Base-by-base conservation (phyloP, 2,329 filamentous ascomycete genomes). In the Venturia asperata region DNA sequence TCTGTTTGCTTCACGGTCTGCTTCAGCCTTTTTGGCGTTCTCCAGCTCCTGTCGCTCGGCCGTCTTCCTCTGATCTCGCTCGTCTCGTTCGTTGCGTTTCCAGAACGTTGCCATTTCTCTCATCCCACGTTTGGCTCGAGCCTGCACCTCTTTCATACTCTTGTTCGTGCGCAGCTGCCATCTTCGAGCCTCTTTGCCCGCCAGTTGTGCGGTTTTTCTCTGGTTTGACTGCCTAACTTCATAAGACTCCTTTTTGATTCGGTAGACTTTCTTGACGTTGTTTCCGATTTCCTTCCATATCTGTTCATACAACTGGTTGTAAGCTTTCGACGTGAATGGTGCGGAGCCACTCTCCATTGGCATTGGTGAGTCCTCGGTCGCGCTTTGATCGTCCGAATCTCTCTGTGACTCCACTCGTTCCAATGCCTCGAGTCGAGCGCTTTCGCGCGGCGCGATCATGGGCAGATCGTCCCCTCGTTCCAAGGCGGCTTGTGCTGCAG, bases 21-120 rank as follows among this genome's bases (percentile, higher is more conserved):
- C 94, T 80, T 99, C 94, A 67, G 93, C 92, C 78, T 93, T 95
- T 77, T 94, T 92, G 21, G 94, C 94, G 72, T 94, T 95, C 75
- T 99, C 94, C 61, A 99, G 85, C 78, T 97, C 94, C 75, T 96
- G 92, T 75, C 89, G 91, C 80, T 99, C 94, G 5, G 94, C 94
- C 63, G 92, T 87, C 79, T 96, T 95, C 70, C 94, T 88, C 69
- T 95, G 82, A 75, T 99, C 94, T 67, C 94, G 90, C 75, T 99
- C 94, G 74, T 99, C 94, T 64, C 93, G 89, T 77, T 99, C 94
- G 75, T 99, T 99, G 66, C 93, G 89, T 79, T 97, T 97, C 94
- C 94, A 99, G 83, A 97, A 99, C 66, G 90, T 87, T 85, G 97
- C 94, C 94, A 99, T 99, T 78, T 99, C 94, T 74, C 94, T 87